Evolutionary conservation across 345 rosid species (phyloP).

Genomic region (Passiflora organensis): DNA sequence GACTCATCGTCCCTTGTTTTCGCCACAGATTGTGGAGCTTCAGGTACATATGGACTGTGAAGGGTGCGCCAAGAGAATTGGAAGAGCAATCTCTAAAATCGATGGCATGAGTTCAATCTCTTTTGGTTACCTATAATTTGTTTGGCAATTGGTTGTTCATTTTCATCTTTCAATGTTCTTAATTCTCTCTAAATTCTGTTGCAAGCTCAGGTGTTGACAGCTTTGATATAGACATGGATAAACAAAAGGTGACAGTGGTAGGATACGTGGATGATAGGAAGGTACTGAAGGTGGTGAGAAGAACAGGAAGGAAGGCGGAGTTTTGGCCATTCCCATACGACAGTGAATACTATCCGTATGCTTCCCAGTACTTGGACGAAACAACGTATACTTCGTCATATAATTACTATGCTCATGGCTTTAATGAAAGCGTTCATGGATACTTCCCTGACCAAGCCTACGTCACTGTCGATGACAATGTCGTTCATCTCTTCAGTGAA

Average conservation of each 20-base stretch:
- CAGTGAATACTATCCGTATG: constrained; percentile 60
- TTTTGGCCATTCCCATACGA: constrained; percentile 85
- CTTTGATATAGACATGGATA: constrained; percentile 63
- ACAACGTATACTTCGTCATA: constrained; percentile 44
- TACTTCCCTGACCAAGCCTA: constrained; percentile 57
- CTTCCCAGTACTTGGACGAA: constrained; percentile 46
- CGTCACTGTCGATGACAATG: constrained; percentile 44
- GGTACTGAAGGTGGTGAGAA: constrained; percentile 59
- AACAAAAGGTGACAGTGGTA: constrained; percentile 74
- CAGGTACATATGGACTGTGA: constrained; percentile 85
- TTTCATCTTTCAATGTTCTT: background rate
- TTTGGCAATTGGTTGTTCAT: no score
- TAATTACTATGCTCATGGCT: constrained; percentile 50
- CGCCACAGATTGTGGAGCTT: constrained; percentile 65
- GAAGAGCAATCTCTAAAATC: constrained; percentile 67
- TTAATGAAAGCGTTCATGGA: constrained; percentile 47
- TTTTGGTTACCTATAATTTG: no score
- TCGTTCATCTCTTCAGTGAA: constrained; percentile 73
- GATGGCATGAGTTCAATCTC: constrained; percentile 53
- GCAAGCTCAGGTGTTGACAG: constrained; percentile 54
- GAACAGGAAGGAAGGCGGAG: constrained; percentile 72
- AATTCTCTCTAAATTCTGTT: background rate
- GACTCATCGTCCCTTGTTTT: no score
- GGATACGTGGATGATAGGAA: constrained; percentile 63
- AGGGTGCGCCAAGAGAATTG: constrained; percentile 72